Base-by-base conservation (phyloP, 1,139 yeast species). In the Candida gigantensis region DNA sequence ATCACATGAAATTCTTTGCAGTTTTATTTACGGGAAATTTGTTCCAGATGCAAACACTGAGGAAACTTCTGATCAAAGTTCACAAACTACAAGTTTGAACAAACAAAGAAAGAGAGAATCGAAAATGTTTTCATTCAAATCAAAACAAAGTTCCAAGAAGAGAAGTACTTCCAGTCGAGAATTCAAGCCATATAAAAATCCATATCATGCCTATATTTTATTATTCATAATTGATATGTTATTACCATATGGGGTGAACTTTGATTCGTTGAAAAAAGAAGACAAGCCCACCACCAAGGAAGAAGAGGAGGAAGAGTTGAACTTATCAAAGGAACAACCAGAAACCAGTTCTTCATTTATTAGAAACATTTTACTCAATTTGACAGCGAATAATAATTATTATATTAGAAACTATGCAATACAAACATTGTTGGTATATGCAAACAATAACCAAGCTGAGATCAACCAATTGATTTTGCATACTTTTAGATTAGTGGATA, bases 331-430 rank as follows among this genome's bases (percentile, higher is more conserved):
- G 23, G 43, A 50, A n/a, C 46, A 44, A 15, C 57, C 51, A 11
- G 65, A 45, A 15, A 11, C 24, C 7, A 19, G 18, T 8, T 41
- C 50, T 26, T 53, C 65, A 2, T 60, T 60, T 37, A 46, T 69
- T 15, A 54, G 58, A 11, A 65, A 60, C 24, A 46, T 62, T 7
- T 51, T 71, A 9, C 51, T 71, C 36, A 57, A 56, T 24, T 53
- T 71, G 34, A 45, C 69, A 10, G 51, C 62, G 18, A 71, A 66
- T 42, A 58, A 63, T 17, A 51, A 57, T 31, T 57, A 55, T 3
- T 61, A 64, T 37, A 69, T 68, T 26, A 46, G 77, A 37, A 64
- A 59, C 38, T 64, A 62, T 44, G 62, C 74, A 1, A 49, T 67
- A 28, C 51, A 52, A 12, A 50, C 74, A 1, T 52, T 71, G 17